These are phyloP conservation scores for Penicillium sp. DNA, from an alignment of 2,329 filamentous ascomycete genomes.

Conservation along the genomic window DNA sequence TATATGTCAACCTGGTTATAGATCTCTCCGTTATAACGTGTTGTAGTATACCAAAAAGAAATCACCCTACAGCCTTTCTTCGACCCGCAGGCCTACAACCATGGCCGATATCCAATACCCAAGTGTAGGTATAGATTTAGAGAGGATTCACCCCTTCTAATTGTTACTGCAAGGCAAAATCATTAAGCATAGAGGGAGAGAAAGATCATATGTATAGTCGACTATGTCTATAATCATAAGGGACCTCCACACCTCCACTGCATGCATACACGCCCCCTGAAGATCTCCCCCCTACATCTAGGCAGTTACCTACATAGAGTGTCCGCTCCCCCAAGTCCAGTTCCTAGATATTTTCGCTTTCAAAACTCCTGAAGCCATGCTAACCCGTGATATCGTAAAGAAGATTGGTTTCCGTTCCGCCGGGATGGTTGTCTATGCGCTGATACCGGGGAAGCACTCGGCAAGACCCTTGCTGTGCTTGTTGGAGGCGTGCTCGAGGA, in stretches of 20 bases:
- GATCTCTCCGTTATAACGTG: too few relatives aligned
- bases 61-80: not conserved
- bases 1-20: too few relatives aligned
- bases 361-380: slow-evolving; percentile 13
- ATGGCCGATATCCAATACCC: not conserved
- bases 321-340: slow-evolving; percentile 1
- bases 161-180: not conserved
- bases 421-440: slow-evolving; percentile 1
- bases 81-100: not conserved
- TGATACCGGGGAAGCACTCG: slow-evolving; percentile 64
- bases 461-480: slow-evolving; percentile 71
- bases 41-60: not conserved
- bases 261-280: not conserved
- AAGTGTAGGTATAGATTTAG: too few relatives aligned
- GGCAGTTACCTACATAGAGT: not conserved
- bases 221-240: not conserved
- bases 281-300: not conserved
- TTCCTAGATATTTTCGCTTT: slow-evolving; percentile 3
- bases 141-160: too few relatives aligned
- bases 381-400: slow-evolving; percentile 12
- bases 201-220: not conserved
- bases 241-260: not conserved
- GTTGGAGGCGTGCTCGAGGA: slow-evolving; percentile 69
- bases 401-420: not conserved
- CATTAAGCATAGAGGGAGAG: not conserved